These are phyloP conservation scores for Ramalina peruviana DNA, from an alignment of 495 filamentous ascomycete species.

Conservation along the genomic window DNA sequence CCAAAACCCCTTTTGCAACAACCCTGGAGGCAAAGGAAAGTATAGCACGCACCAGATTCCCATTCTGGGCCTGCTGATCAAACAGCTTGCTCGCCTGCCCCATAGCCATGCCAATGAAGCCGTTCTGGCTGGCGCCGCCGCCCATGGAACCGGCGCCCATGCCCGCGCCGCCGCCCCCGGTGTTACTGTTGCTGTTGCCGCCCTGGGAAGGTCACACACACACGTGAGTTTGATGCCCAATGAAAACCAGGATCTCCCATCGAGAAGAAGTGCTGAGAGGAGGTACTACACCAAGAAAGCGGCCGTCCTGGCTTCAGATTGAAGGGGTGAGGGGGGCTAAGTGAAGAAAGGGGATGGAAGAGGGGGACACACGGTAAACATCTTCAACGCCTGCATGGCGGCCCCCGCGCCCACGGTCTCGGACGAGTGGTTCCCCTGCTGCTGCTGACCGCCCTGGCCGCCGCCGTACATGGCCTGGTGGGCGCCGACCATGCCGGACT, in stretches of 20 bases:
- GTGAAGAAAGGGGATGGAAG: no score
- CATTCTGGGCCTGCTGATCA: slow-evolving; percentile 40
- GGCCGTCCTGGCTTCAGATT: no score
- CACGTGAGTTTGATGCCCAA: no score
- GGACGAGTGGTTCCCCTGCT: slow-evolving; percentile 21
- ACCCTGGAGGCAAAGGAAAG: neutral
- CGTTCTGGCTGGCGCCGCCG: slow-evolving; percentile 34
- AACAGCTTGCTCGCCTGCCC: slow-evolving; percentile 51
- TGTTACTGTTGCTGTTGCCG: no score
- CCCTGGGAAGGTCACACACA: no score
- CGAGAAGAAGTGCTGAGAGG: no score
- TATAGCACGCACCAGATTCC: slow-evolving; percentile 33
- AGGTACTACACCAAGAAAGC: no score
- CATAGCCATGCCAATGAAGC: slow-evolving; percentile 56
- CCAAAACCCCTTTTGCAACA: neutral
- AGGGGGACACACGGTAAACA: slow-evolving; percentile 30
- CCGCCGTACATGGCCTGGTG: slow-evolving; percentile 43
- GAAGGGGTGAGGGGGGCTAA: no score
- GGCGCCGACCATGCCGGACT: slow-evolving; percentile 36
- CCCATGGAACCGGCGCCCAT: slow-evolving; percentile 16
- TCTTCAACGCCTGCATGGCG: slow-evolving; percentile 56
- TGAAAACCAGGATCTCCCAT: no score
- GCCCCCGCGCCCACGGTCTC: slow-evolving; percentile 42
- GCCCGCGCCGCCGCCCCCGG: slow-evolving; percentile 22
- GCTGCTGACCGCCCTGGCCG: slow-evolving; percentile 13